Base-by-base conservation (phyloP, 768 basidiomycete species). In the Pisolithus sp. region DNA sequence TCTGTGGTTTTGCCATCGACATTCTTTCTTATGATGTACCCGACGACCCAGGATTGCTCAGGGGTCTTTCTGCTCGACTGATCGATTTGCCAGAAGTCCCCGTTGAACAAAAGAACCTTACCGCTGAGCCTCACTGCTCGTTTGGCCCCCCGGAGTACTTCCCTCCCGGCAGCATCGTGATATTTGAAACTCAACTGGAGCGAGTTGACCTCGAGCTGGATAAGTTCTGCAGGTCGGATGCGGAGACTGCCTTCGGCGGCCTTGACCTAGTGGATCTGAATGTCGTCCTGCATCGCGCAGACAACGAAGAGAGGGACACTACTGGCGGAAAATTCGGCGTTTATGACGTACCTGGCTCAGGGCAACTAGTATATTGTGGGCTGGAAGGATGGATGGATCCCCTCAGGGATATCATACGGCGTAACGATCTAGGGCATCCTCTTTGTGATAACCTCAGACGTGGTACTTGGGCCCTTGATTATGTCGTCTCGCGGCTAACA, bases 381-480 rank as follows among this genome's bases (percentile, higher is more conserved):
- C 67, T 98, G 47, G 92, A 98, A 62, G 96, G 96, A 2, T 99
- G 94, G 93, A 97, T 99, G 93, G 80, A 85, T 58, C 84, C 84
- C 0, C 72, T 98, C 50, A 77, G 82, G 37, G 81, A 82, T 58
- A 82, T 98, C 65, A 93, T 93, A 82, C 76, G 76, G 57, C 79
- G 83, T 62, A 98, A 98, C 66, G 93, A 99, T 64, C 77, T 98
- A 3, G 96, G 96, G 0, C 93, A 98, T 66, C 79, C 92, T 1
- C 74, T 99, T 4, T 95, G 92, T 60, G 84, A 73, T 3, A 91
- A 98, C 68, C 68, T 98, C 52, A 79, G 96, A 53, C 77, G 86
- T 26, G 96, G 96, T 7, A 76, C 76, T 15, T 98, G 96, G 96
- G 88, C 95, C 12, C 68, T 97, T 60, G 90, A 98, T 67, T 98